Evolutionary conservation across 2,329 filamentous ascomycete species (phyloP), one percentile per base, ranked within the genome.

Genomic region (Colletotrichum cordylinicola): DNA sequence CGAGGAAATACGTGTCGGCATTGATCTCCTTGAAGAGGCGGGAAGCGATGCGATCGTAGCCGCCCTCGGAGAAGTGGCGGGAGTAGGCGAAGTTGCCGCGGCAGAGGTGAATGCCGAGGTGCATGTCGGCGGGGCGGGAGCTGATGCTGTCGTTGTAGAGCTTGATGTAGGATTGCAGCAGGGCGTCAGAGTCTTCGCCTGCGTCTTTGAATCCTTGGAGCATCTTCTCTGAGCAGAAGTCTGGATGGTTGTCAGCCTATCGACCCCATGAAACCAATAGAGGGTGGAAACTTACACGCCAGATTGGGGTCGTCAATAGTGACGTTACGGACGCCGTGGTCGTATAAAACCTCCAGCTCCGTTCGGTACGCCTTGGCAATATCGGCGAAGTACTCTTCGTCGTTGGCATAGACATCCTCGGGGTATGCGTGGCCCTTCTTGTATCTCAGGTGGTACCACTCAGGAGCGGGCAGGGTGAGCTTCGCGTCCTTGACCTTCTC

Each of bases 131-230:
- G 0, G 93, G 93, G 1, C 91, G 88, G 77, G 88, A 87, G 33
- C 87, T 85, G 79, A 94, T 89, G 82, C 91, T 93, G 82, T 93
- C 92, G 81, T 95, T 95, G 87, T 95, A 94, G 79, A 94, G 90
- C 82, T 91, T 90, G 83, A 95, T 90, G 82, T 95, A 95, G 37
- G 90, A 88, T 79, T 93, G 91, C 67, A 95, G 89, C 78, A 94
- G 89, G 77, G 91, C 90, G 48, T 94, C 77, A 3, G 72, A 58
- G 56, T 77, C 75, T 16, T 77, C 75, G 27, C 75, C 75, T 16
- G 72, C 75, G 3, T 77, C 75, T 6, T 75, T 77, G 72, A 77
- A 77, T 13, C 75, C 75, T 27, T 75, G 75, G 15, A 77, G 55
- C 75, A 77, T 77, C 77, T 91, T 91, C 48, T 93, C 90, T 6